Base-by-base conservation (phyloP, 768 basidiomycete genomes). In the Bullera alba region DNA sequence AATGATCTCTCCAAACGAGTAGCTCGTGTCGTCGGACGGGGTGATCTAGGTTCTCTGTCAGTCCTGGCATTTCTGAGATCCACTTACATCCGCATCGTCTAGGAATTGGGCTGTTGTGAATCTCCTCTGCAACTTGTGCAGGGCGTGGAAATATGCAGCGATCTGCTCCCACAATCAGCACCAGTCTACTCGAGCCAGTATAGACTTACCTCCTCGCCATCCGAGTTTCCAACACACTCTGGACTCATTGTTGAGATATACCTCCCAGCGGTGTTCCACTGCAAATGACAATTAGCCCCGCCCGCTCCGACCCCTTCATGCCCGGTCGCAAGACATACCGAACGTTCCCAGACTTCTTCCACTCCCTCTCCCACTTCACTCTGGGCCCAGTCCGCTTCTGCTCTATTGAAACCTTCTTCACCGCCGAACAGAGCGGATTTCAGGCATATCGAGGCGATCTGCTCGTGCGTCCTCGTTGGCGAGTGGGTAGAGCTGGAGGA, bases 301-400 rank as follows among this genome's bases (percentile, higher is more conserved):
- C 35, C 23, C 8, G 6, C 8, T 16, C 37, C 42, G 26, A 49
- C 26, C 45, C 3, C 22, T 14, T 26, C n/a, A 15, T 17, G 28
- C 26, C 22, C 38, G n/a, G 32, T n/a, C 25, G 37, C n/a, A 39
- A 10, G 4, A 59, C 69, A 48, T 42, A 71, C 69, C n/a, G 56
- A 48, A 26, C 68, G 46, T 32, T 66, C 66, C 67, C 65, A 67
- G 5, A 69, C 51, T 53, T 72, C 70, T 48, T 72, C 70, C 6
- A 70, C 58, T 15, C 70, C 66, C 51, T 72, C 70, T 5, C 70
- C 70, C 5, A 68, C 65, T 35, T 72, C 70, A n/a, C 57, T 58
- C 36, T 61, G 59, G n/a, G 70, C 66, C 70, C 70, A 72, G 36
- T 68, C 66, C 1, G 32, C 41, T 32, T 72, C 70, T 4, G 62